Percentiles rank a stretch among this genome's conserved stretches.
Evolutionary conservation across 176 grass and related monocot species (phyloP).

Genomic region (Aegilops bicornis): DNA sequence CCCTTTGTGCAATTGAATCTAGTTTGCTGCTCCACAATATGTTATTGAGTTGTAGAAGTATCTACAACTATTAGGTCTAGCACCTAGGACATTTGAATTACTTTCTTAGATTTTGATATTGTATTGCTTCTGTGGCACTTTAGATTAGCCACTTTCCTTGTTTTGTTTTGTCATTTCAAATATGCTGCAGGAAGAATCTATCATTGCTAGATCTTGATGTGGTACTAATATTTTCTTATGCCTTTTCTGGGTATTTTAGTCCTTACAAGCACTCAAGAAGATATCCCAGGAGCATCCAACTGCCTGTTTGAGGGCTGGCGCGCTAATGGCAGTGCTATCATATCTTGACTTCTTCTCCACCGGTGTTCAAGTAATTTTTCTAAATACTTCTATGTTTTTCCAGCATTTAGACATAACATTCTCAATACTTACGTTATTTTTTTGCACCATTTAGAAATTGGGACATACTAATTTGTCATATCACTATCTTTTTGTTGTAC

Average conservation of each 20-base stretch:
- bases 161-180: background rate
- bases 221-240: background rate
- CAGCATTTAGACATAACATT: background rate
- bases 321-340: conserved; percentile 92
- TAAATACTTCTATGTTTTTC: background rate
- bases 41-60: background rate
- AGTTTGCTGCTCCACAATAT: background rate
- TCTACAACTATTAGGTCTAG: background rate
- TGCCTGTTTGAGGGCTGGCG: conserved; percentile 90
- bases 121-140: background rate
- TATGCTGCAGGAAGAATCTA: background rate
- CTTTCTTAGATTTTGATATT: background rate
- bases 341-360: conserved; percentile 98
- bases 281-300: conserved; percentile 95
- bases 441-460: background rate
- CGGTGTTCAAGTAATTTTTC: conserved; percentile 73
- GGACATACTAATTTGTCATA: conserved; percentile 4
- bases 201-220: conserved; percentile 3
- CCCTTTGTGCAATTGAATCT: conserved; percentile 16
- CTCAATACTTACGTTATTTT: background rate
- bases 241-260: conserved; percentile 48
- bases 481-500: background rate
- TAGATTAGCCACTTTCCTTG: background rate
- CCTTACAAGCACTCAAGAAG: conserved; percentile 95
- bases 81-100: background rate